phyloP scores from a whole-genome alignment of 306 rosid genomes.

The Vigna angularis region DNA sequence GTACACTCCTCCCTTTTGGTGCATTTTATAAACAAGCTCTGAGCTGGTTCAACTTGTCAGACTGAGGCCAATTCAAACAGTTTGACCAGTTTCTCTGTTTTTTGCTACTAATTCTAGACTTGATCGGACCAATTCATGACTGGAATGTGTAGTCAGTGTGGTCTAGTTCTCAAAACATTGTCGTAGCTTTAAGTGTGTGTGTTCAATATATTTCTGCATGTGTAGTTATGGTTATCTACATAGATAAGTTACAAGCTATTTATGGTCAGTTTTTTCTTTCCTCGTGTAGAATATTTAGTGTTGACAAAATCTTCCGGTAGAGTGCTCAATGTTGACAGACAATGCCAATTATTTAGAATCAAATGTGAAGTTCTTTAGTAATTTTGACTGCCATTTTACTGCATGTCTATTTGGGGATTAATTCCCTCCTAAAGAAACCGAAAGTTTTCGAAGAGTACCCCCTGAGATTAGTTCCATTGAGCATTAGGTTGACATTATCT shows the following conservation, averaged over 20 bases:
- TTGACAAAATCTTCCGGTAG: background rate
- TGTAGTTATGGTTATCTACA: background rate
- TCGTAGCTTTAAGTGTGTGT: background rate
- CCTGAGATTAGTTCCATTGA: conserved; percentile 23
- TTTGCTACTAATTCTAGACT: too few species aligned
- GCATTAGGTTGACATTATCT: background rate
- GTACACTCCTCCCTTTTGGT: background rate
- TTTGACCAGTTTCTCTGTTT: background rate
- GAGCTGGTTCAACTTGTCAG: background rate
- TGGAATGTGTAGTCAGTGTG: background rate
- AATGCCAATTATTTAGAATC: conserved; percentile 7
- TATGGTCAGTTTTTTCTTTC: background rate
- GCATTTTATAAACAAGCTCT: background rate
- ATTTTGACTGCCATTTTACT: background rate
- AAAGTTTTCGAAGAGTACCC: background rate
- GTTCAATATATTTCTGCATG: background rate
- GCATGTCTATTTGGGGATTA: background rate
- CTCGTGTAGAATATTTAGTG: background rate
- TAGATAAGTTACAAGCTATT: background rate
- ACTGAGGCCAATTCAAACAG: background rate
- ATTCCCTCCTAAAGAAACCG: background rate
- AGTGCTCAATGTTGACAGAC: background rate
- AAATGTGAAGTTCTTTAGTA: background rate
- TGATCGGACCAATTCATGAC: background rate
- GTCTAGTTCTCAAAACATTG: background rate